phyloP scores from a whole-genome alignment of 2,329 filamentous ascomycete genomes.

The Epichloe glyceriae region DNA sequence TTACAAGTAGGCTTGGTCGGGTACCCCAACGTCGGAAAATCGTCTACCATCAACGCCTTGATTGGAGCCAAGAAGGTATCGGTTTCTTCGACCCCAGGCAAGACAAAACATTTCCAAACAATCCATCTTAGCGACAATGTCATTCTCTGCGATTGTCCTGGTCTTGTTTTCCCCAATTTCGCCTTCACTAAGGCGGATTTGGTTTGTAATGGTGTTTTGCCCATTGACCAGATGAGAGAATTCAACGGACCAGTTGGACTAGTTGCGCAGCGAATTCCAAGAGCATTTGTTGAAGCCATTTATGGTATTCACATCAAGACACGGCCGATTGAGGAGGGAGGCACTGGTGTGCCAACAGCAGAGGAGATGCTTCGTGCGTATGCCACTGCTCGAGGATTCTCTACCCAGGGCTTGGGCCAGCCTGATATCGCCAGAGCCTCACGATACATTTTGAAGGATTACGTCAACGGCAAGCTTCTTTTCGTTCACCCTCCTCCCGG shows the following conservation, averaged over 20 bases:
- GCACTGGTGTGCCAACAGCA: conserved; percentile 73
- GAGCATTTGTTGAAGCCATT: conserved; percentile 77
- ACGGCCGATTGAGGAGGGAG: conserved; percentile 77
- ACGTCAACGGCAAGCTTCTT: conserved; percentile 89
- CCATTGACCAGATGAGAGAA: conserved; percentile 92
- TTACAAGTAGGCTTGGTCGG: conserved; percentile 88
- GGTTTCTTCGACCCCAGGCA: conserved; percentile 91
- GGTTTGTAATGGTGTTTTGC: conserved; percentile 86
- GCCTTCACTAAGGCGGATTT: conserved; percentile 92
- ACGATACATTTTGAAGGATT: conserved; percentile 85
- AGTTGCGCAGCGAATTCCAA: conserved; percentile 73
- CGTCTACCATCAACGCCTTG: conserved; percentile 97
- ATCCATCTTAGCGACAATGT: conserved; percentile 86
- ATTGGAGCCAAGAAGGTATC: conserved; percentile 98
- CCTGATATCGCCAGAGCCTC: conserved; percentile 90
- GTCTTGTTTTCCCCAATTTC: conserved; percentile 97
- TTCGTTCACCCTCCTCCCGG: conserved; percentile 79
- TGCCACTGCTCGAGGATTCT: conserved; percentile 78
- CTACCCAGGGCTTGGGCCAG: conserved; percentile 76
- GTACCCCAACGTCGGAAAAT: conserved; percentile 98
- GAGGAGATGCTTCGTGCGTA: conserved; percentile 79
- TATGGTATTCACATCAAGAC: conserved; percentile 86
- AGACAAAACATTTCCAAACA: conserved; percentile 99
- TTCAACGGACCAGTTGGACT: conserved; percentile 77
- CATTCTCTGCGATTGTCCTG: conserved; percentile 91